Percentiles rank a stretch among this genome's conserved stretches.
phyloP scores from a whole-genome alignment of 176 grass and related monocot genomes.

The Carex kokanica region DNA sequence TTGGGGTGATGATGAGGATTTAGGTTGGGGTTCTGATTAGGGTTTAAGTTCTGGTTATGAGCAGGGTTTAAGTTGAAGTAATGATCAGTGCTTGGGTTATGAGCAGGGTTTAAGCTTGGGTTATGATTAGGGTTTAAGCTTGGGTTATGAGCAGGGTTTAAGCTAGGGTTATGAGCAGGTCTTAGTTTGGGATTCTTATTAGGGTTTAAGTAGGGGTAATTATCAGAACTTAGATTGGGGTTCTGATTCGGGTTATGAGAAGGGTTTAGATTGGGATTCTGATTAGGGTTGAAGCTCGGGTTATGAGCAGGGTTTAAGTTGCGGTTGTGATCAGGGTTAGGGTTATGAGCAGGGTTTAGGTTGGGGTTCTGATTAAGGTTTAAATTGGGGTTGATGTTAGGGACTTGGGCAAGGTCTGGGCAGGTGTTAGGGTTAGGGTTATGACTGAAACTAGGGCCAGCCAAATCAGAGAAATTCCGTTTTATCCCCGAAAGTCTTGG shows the following conservation, averaged over 20 bases:
- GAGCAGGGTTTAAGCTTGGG: not conserved
- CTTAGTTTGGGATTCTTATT: not conserved
- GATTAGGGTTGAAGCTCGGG: not conserved
- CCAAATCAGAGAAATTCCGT: not conserved
- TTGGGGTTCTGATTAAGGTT: constrained; percentile 1
- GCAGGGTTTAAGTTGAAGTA: not conserved
- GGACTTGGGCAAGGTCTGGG: not conserved
- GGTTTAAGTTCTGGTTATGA: not conserved
- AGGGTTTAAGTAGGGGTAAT: not conserved
- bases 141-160: not conserved
- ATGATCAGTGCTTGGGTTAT: not conserved
- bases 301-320: not conserved
- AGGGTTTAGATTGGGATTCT: not conserved
- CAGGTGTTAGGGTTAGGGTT: not conserved
- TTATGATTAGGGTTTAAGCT: not conserved
- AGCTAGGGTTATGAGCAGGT: not conserved
- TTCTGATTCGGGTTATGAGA: not conserved
- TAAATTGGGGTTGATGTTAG: not conserved
- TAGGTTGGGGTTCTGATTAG: not conserved
- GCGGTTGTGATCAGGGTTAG: not conserved
- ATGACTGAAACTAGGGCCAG: not conserved
- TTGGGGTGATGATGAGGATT: not conserved
- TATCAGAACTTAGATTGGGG: not conserved
- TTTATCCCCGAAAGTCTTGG: not conserved
- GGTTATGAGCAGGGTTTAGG: not conserved